Evolutionary conservation across 148 eudicot genomes (phyloP), one percentile per base, ranked within the genome.

Genomic region (Talinum fruticosum): DNA sequence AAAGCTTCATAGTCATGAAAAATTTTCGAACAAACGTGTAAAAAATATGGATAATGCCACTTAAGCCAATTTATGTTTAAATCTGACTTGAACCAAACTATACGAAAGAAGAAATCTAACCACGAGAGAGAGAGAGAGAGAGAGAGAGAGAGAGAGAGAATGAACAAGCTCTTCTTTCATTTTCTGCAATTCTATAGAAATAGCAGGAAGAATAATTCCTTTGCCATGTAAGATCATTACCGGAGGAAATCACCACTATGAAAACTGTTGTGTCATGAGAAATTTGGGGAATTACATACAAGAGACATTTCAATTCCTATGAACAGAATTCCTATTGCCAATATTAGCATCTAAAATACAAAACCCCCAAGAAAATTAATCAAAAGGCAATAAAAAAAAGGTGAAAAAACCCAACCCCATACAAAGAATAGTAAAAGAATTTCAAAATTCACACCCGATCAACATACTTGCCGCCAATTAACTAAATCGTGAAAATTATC

Each of bases 391-490:
- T 21, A 29, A 72, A 15, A 47, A 16, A 18, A 44, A 47, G 61
- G 51, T 14, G 23, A 54, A 62, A 73, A 69, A 51, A n/a, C 71
- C 76, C 37, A 12, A 77, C 33, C 83, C 75, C 69, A 76, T 49
- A 72, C 38, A 81, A 77, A 76, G 83, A 81, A 81, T 81, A 37
- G 29, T 66, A 10, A 81, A 81, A 81, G 76, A 81, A 81, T 76
- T 62, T 41, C 65, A 34, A 76, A 71, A 65, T 47, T 44, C 66
- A 66, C 38, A 64, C 81, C 57, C 76, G 0, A 10, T 12, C 79
- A 18, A 76, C 59, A 72, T 19, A 73, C 80, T 76, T 66, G 76
- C 80, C 66, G 66, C 68, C 61, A 72, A 68, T 71, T 38, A 68
- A 26, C 67, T 72, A 51, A 64, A 26, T 44, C 70, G 72, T 71